Evolutionary conservation across 192 early-diverging fungal species (phyloP).

Genomic region (Gonapodya prolifera): DNA sequence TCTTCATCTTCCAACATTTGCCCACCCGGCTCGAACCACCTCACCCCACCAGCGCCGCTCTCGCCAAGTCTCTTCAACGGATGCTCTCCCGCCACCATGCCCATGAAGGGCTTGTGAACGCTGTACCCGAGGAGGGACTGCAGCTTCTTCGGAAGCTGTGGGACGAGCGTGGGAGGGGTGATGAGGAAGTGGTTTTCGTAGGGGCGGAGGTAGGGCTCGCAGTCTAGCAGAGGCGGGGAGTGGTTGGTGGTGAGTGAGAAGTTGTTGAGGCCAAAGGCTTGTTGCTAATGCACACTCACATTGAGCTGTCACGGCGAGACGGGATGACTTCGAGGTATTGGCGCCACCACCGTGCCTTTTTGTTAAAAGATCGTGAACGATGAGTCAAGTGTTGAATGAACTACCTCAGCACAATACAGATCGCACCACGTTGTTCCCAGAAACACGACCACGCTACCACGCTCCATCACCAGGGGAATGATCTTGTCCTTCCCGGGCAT

Average conservation of each 20-base stretch:
- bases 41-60: background rate
- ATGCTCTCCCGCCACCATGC: background rate
- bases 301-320: background rate
- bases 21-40: background rate
- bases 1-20: too few relatives aligned
- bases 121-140: background rate
- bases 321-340: background rate
- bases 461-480: background rate
- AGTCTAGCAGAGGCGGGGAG: too few relatives aligned
- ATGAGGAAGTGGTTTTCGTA: constrained; percentile 3
- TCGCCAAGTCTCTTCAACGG: background rate
- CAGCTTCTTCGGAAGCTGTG: background rate
- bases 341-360: background rate
- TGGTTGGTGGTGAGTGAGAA: too few relatives aligned
- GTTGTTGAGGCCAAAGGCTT: too few relatives aligned
- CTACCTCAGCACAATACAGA: too few relatives aligned
- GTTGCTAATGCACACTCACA: too few relatives aligned
- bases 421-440: background rate
- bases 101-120: background rate
- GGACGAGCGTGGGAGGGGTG: background rate
- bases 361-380: too few relatives aligned
- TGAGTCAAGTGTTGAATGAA: too few relatives aligned
- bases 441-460: background rate
- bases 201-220: background rate
- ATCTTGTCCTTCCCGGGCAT: background rate